Evolutionary conservation across 2,329 filamentous ascomycete genomes (phyloP).

Genomic region (Paramyrothecium roridum): DNA sequence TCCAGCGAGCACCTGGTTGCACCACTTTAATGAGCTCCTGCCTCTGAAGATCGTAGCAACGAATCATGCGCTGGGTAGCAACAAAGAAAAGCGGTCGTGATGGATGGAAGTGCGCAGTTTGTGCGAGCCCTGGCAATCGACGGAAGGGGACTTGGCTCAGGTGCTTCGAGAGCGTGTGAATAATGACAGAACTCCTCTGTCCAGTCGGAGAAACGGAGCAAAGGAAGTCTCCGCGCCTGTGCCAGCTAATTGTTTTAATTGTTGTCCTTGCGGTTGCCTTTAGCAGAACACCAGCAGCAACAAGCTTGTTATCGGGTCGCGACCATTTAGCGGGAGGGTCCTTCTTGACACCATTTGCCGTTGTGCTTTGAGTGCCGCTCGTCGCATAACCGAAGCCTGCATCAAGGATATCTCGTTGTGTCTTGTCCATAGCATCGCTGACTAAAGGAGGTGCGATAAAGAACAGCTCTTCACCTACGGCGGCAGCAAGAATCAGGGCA

Average conservation of each 20-base stretch:
- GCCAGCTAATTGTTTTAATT: constrained; percentile 90
- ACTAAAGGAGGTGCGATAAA: constrained; percentile 75
- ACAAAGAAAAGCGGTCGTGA: constrained; percentile 92
- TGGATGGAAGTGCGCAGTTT: constrained; percentile 93
- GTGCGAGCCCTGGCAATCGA: constrained; percentile 67
- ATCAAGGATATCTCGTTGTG: constrained; percentile 74
- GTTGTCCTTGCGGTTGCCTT: constrained; percentile 75
- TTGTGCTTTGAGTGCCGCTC: constrained; percentile 54
- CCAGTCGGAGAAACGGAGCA: constrained; percentile 83
- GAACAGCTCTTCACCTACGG: constrained; percentile 80
- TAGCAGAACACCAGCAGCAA: constrained; percentile 75
- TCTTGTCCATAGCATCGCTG: constrained; percentile 69
- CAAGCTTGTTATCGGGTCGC: constrained; percentile 69
- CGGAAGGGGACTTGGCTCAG: constrained; percentile 93
- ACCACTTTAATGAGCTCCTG: constrained; percentile 91
- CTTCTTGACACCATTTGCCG: constrained; percentile 60
- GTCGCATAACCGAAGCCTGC: constrained; percentile 93
- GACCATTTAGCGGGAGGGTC: constrained; percentile 79
- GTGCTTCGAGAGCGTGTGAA: constrained; percentile 94
- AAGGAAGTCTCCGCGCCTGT: constrained; percentile 91
- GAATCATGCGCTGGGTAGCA: constrained; percentile 88
- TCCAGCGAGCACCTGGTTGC: constrained; percentile 89
- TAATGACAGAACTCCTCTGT: constrained; percentile 77
- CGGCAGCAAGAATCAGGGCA: constrained; percentile 76
- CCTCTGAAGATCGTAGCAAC: constrained; percentile 88